Conservation (phyloP, 257 asterid species). For the Solanum tarijense region DNA sequence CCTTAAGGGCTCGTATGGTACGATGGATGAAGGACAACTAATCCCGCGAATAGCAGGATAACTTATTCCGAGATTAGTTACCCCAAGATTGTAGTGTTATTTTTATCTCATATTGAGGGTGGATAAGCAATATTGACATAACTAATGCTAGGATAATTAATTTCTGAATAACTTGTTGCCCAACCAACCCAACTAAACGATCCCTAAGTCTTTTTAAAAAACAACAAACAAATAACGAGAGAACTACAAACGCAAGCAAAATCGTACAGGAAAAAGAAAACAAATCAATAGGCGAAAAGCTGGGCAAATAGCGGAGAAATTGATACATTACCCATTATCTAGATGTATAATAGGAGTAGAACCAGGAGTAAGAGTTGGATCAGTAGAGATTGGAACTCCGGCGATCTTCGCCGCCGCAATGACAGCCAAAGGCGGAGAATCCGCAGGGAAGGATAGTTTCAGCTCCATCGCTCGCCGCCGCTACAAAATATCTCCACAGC, state of each 20-base stretch:
- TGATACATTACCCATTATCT: constrained; percentile 39
- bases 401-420: constrained; percentile 69
- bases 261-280: background rate
- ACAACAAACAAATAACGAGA: background rate
- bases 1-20: background rate
- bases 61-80: background rate
- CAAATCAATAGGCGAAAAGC: background rate
- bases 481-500: background rate
- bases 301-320: background rate
- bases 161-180: background rate
- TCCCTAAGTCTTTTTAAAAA: background rate
- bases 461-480: constrained; percentile 29
- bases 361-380: constrained; percentile 34
- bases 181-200: background rate
- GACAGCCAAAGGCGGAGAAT: constrained; percentile 59
- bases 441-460: constrained; percentile 32
- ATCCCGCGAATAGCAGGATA: background rate
- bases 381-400: constrained; percentile 31
- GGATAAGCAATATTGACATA: background rate
- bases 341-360: constrained; percentile 47
- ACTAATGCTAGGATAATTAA: too few relatives aligned
- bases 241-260: background rate
- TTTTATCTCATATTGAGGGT: background rate
- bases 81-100: background rate
- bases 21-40: background rate